Conservation (phyloP, 352 stramenopile species). For the Phytophthora chlamydospora region DNA sequence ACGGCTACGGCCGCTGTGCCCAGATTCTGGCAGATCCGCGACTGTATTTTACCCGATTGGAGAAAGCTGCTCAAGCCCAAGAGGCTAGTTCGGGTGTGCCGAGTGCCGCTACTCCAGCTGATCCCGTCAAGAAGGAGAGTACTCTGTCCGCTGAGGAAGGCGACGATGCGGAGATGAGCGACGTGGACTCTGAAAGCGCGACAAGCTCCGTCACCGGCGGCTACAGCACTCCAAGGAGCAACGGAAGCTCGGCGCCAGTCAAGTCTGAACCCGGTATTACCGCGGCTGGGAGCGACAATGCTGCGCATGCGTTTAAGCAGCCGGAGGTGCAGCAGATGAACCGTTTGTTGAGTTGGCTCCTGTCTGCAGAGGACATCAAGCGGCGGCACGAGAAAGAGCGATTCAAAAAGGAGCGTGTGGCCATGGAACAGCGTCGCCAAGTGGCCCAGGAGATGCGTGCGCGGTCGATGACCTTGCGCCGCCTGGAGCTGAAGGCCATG, state of each 20-base stretch:
- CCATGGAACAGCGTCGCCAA: constrained; percentile 77
- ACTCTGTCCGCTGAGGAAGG: constrained; percentile 14
- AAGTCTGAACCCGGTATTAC: constrained; percentile 30
- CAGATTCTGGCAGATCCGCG: constrained; percentile 82
- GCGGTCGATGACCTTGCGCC: constrained; percentile 61
- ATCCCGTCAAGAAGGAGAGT: constrained; percentile 26
- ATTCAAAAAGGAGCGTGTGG: constrained; percentile 79
- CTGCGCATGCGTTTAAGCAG: constrained; percentile 77
- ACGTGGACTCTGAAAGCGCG: constrained; percentile 58
- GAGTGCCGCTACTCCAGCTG: not conserved
- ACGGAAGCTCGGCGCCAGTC: constrained; percentile 17
- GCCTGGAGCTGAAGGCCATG: constrained; percentile 86
- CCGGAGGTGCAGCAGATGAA: constrained; percentile 92
- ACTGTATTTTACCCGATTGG: constrained; percentile 72
- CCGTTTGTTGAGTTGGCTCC: constrained; percentile 81
- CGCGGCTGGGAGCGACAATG: constrained; percentile 8
- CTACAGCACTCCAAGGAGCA: constrained; percentile 34
- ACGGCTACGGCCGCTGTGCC: constrained; percentile 83
- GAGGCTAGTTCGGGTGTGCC: constrained; percentile 5
- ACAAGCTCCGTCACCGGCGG: constrained; percentile 44
- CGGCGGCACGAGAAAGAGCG: constrained; percentile 77
- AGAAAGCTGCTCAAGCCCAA: constrained; percentile 51
- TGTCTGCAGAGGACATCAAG: constrained; percentile 88
- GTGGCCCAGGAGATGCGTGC: constrained; percentile 72
- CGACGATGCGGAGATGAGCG: constrained; percentile 44